These are phyloP conservation scores for Falciphora oryzae DNA, from an alignment of 2,329 filamentous ascomycete species.

Conservation along the genomic window DNA sequence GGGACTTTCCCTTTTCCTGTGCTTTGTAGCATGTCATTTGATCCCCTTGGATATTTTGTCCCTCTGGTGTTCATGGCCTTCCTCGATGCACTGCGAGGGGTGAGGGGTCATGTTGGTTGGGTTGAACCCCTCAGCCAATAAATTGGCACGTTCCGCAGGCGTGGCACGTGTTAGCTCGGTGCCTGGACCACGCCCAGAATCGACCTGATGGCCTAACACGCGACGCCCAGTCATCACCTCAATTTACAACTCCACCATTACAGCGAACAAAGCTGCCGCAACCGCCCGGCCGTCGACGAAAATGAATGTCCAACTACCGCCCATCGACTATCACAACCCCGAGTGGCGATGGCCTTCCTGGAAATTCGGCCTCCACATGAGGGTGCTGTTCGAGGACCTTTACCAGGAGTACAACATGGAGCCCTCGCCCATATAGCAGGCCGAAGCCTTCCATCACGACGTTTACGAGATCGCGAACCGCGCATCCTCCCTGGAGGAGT, in stretches of 20 bases:
- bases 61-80: too few relatives aligned
- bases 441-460: constrained; percentile 3
- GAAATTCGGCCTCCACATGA: neutral
- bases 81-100: too few relatives aligned
- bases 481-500: neutral
- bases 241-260: neutral
- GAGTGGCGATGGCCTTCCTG: neutral
- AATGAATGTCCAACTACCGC: constrained; percentile 2
- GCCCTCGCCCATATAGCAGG: neutral
- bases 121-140: neutral
- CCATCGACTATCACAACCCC: neutral
- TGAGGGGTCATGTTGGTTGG: neutral
- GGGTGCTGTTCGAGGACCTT: neutral
- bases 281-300: neutral
- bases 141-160: neutral
- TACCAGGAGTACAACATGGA: constrained; percentile 3
- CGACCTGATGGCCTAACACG: neutral
- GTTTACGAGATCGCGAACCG: neutral
- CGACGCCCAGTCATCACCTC: neutral
- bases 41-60: too few relatives aligned
- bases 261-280: neutral
- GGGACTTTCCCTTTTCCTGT: too few relatives aligned
- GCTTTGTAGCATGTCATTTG: too few relatives aligned
- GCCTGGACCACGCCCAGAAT: too few relatives aligned
- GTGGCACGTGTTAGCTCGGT: neutral